Evolutionary conservation across 139 green algal species (phyloP).

Genomic region (Nannochloris sp.): DNA sequence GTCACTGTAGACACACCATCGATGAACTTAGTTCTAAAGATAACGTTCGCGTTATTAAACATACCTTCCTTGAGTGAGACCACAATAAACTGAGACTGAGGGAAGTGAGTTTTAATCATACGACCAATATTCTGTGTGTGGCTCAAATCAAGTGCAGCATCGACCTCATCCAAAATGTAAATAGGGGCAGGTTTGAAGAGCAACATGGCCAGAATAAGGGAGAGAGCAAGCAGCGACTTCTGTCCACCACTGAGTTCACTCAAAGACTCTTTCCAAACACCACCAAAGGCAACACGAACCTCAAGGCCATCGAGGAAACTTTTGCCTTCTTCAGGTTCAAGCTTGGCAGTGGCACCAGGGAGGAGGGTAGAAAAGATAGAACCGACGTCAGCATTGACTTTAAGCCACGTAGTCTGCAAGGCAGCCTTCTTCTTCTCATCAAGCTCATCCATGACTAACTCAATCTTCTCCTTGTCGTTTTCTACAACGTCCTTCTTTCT

Average conservation of each 20-base stretch:
- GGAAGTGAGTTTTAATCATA: slow-evolving; percentile 98
- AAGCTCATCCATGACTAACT: slow-evolving; percentile 82
- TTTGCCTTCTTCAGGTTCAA: slow-evolving; percentile 79
- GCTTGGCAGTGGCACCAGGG: slow-evolving; percentile 84
- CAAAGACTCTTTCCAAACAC: slow-evolving; percentile 95
- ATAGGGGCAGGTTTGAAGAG: slow-evolving; percentile 97
- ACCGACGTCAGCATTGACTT: slow-evolving; percentile 88
- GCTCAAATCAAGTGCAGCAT: slow-evolving; percentile 94
- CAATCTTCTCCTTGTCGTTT: slow-evolving; percentile 74
- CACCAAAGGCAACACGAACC: slow-evolving; percentile 92
- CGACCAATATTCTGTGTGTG: slow-evolving; percentile 98
- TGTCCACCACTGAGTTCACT: slow-evolving; percentile 95
- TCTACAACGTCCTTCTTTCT: slow-evolving; percentile 72
- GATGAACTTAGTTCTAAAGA: slow-evolving; percentile 98
- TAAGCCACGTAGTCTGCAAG: slow-evolving; percentile 83
- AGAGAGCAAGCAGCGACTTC: slow-evolving; percentile 90
- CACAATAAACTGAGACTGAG: slow-evolving; percentile 74
- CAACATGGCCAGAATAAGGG: slow-evolving; percentile 93
- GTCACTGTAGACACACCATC: slow-evolving; percentile 92
- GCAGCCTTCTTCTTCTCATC: slow-evolving; percentile 92
- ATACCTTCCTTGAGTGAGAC: slow-evolving; percentile 96
- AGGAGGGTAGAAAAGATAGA: slow-evolving; percentile 96
- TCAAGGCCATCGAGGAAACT: slow-evolving; percentile 84
- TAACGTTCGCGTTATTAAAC: slow-evolving; percentile 99
- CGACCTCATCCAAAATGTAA: slow-evolving; percentile 99